These are phyloP conservation scores for Gardenia jasminoides DNA, from an alignment of 257 asterid species.

Conservation along the genomic window DNA sequence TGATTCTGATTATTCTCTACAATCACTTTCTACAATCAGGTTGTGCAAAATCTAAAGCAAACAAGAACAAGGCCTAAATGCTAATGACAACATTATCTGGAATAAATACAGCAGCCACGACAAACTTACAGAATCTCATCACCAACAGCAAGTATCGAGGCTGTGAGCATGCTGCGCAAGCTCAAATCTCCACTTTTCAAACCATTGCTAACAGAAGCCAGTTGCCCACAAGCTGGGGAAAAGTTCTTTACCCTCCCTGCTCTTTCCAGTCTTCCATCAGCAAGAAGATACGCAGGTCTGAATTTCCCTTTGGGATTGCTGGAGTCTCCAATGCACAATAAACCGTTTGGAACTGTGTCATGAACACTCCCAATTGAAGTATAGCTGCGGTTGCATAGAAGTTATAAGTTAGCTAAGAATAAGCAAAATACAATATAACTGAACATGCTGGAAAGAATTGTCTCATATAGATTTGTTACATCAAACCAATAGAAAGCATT, in stretches of 20 bases:
- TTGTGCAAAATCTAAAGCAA: no score
- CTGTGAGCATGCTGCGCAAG: conserved; percentile 43
- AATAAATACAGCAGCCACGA: conserved; percentile 10
- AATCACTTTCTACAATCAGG: no score
- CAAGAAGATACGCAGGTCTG: conserved; percentile 80
- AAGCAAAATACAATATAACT: background rate
- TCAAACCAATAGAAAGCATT: background rate
- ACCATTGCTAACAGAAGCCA: conserved; percentile 53
- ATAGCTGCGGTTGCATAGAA: conserved; percentile 51
- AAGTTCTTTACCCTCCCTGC: conserved; percentile 80
- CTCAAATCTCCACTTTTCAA: conserved; percentile 39
- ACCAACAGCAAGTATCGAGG: conserved; percentile 79
- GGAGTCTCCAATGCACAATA: conserved; percentile 48
- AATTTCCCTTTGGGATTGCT: conserved; percentile 45
- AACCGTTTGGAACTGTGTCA: conserved; percentile 82
- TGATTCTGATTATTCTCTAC: no score
- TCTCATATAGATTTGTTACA: background rate
- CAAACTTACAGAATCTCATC: conserved; percentile 90
- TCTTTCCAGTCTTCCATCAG: conserved; percentile 93
- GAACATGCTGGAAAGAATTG: background rate
- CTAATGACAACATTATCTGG: background rate
- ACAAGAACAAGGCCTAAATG: background rate
- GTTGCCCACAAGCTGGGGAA: conserved; percentile 33
- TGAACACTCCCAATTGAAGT: conserved; percentile 97
- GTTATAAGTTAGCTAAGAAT: background rate